These are phyloP conservation scores for Rosellinia necatrix DNA, from an alignment of 2,329 filamentous ascomycete species.

Conservation along the genomic window DNA sequence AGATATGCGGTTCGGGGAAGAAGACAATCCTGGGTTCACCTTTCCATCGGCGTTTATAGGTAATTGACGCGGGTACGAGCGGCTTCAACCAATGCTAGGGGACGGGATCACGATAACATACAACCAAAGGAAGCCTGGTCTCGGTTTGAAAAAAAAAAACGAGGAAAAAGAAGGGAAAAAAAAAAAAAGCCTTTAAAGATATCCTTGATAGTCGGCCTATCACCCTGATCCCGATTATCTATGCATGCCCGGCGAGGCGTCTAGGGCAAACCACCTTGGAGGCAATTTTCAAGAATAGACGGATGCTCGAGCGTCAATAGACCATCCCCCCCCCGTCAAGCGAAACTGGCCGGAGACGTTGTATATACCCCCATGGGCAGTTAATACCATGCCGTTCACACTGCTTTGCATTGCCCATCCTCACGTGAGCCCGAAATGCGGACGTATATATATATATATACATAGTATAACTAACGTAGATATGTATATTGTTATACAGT, in stretches of 20 bases:
- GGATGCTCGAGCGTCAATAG: not conserved
- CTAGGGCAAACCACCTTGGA: not conserved
- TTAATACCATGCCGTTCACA: constrained; percentile 10
- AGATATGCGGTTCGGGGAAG: not conserved
- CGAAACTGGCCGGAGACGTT: constrained; percentile 1
- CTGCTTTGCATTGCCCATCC: not conserved
- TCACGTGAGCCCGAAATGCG: not conserved
- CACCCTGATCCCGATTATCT: not conserved
- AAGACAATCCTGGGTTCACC: not conserved
- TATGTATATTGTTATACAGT: too few relatives aligned
- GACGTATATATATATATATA: not conserved
- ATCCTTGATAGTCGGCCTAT: not conserved
- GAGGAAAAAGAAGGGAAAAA: too few relatives aligned
- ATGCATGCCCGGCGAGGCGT: not conserved
- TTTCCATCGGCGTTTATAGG: not conserved
- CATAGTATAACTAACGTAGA: too few relatives aligned
- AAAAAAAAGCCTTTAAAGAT: too few relatives aligned
- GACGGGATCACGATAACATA: too few relatives aligned
- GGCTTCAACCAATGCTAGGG: too few relatives aligned
- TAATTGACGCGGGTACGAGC: too few relatives aligned
- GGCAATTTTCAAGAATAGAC: not conserved
- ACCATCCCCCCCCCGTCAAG: too few relatives aligned
- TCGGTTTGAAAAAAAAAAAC: too few relatives aligned
- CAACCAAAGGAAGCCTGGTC: too few relatives aligned
- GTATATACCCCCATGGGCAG: constrained; percentile 23